Conservation (phyloP, 2,329 filamentous ascomycete species). For the Xylariaceae sp. region DNA sequence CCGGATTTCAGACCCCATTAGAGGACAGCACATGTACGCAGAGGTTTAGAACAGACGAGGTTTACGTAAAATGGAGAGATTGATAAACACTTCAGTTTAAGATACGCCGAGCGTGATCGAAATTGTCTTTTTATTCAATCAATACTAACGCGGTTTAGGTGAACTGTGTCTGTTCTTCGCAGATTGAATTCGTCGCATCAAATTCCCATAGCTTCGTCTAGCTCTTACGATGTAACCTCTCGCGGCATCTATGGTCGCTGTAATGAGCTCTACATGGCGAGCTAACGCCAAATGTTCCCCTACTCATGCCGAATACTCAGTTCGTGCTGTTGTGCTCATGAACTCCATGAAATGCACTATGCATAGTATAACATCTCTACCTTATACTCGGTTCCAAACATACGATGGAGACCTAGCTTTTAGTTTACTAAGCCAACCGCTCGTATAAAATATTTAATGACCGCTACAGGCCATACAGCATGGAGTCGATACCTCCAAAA, state of each 20-base stretch:
- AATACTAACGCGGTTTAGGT: slow-evolving; percentile 11
- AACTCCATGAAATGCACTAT: background rate
- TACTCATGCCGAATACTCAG: background rate
- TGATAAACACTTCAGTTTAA: slow-evolving; percentile 32
- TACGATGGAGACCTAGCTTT: background rate
- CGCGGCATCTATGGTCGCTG: no score
- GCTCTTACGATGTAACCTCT: background rate
- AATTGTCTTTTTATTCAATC: slow-evolving; percentile 12
- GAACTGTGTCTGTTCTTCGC: slow-evolving; percentile 4
- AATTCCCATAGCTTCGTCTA: slow-evolving; percentile 16
- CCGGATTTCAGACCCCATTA: slow-evolving; percentile 75
- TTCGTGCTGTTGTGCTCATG: background rate
- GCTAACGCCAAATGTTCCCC: background rate
- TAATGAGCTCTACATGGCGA: background rate
- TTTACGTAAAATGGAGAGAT: slow-evolving; percentile 78
- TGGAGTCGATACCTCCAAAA: background rate
- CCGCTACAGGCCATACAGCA: background rate
- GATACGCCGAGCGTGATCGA: slow-evolving; percentile 8
- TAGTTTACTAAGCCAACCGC: background rate
- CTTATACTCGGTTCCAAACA: background rate
- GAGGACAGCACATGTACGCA: slow-evolving; percentile 85
- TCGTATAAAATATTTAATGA: background rate
- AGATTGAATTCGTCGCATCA: slow-evolving; percentile 10
- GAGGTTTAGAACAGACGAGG: slow-evolving; percentile 80
- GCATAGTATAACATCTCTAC: background rate